A percentile compares a stretch with the other conserved stretches of the same genome.
Conservation (phyloP, 176 grass and related monocot species). For the Metroxylon sagu region DNA sequence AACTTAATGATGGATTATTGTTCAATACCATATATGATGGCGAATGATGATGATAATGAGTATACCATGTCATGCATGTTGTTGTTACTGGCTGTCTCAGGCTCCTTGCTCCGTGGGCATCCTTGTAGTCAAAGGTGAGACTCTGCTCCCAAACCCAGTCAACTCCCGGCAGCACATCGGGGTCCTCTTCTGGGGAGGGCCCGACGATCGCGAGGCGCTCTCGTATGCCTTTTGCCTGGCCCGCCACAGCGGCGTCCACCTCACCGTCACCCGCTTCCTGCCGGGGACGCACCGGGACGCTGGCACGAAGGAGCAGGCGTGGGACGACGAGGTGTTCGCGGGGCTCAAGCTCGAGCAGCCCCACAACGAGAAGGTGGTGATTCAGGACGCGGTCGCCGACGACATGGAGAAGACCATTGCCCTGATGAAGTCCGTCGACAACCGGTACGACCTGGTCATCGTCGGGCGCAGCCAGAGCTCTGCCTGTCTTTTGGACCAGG, state of each 20-base stretch:
- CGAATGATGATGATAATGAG: too few relatives aligned
- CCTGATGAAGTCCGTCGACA: neutral
- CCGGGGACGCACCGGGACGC: too few relatives aligned
- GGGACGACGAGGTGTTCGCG: slow-evolving; percentile 10
- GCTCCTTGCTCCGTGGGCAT: slow-evolving; percentile 26
- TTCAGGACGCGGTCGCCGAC: slow-evolving; percentile 4
- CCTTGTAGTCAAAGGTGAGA: slow-evolving; percentile 14
- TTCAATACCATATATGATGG: too few relatives aligned
- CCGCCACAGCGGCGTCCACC: neutral
- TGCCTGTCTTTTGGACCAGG: neutral
- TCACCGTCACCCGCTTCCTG: slow-evolving; percentile 4
- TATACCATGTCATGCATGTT: too few relatives aligned
- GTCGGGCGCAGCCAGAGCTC: slow-evolving; percentile 12
- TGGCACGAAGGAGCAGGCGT: neutral
- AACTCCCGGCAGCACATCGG: slow-evolving; percentile 2
- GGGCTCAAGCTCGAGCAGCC: slow-evolving; percentile 6
- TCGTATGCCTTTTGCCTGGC: slow-evolving; percentile 16
- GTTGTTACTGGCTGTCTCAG: neutral
- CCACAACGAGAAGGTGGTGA: slow-evolving; percentile 7
- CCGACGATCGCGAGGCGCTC: slow-evolving; percentile 31
- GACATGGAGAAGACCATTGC: slow-evolving; percentile 1
- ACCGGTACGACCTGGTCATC: slow-evolving; percentile 15
- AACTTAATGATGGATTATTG: too few relatives aligned
- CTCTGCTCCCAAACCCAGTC: neutral
- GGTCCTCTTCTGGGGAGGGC: slow-evolving; percentile 29